Evolutionary conservation across 345 rosid genomes (phyloP), one percentile per base, ranked within the genome.

Genomic region (Salix suchowensis): DNA sequence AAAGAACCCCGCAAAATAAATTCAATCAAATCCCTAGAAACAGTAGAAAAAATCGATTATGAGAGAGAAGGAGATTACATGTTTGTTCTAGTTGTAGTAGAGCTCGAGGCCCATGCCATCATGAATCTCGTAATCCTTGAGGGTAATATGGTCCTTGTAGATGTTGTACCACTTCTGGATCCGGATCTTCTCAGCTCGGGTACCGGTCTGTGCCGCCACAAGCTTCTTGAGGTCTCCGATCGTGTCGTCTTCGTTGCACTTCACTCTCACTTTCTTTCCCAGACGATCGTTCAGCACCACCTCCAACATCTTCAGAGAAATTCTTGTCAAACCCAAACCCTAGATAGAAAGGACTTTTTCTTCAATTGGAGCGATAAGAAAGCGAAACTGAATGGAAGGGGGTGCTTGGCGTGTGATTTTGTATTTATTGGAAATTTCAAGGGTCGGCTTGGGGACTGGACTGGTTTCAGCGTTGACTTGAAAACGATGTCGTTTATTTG

Each of bases 131-230:
- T 82, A 82, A 68, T 82, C 85, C 65, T 44, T 75, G 36, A 82
- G 85, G 42, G 85, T 82, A 23, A 82, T 82, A 61, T 81, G 84
- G 69, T 81, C 84, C 39, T 85, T 85, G 52, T 85, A 85, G 36
- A 82, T 55, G 69, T 52, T 82, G 48, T 85, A 85, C 88, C 88
- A 85, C 77, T 85, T 85, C 81, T 85, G 86, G 68, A 85, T 82
- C 37, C 88, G 70, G 23, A 87, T 85, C 88, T 87, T 87, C 72
- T 87, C 86, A 0, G 88, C 77, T 39, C 90, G 76, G 40, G 82
- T 84, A 1, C 87, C 87, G 14, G 84, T 84, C 76, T 84, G 84
- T 1, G 86, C 86, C 30, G 84, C 86, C 64, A 81, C 84, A 40
- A 84, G 87, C 78, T 84, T 84, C 80, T 81, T 84, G 66, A 84